A percentile compares a stretch with the other conserved stretches of the same genome.
These are phyloP conservation scores for Tetradesmus obliquus DNA, from an alignment of 139 green algal species.

Conservation along the genomic window DNA sequence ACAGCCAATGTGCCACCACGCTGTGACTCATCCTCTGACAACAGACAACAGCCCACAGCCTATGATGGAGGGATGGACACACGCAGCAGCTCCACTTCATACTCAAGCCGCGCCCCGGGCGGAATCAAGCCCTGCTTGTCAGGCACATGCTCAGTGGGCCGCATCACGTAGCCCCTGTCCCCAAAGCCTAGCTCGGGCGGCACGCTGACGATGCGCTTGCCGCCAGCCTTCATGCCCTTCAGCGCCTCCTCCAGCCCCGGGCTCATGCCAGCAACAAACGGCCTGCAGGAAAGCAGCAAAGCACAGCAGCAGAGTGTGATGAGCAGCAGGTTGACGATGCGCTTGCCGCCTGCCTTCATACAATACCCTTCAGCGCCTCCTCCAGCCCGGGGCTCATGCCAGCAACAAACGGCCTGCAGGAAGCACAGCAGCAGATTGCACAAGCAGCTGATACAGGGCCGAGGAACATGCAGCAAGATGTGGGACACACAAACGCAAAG, in stretches of 20 bases:
- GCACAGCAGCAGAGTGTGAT: not conserved
- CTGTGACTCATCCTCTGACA: no score
- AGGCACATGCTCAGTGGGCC: constrained; percentile 78
- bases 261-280: not conserved
- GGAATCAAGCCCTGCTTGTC: constrained; percentile 84
- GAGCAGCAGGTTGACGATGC: not conserved
- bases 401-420: not conserved
- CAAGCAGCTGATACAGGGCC: no score
- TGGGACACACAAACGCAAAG: no score
- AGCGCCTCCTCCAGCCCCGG: constrained; percentile 77
- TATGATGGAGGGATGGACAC: constrained; percentile 86
- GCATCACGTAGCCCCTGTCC: constrained; percentile 68
- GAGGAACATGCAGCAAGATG: not conserved
- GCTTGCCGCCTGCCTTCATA: no score
- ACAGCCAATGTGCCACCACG: no score
- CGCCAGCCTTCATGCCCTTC: constrained; percentile 80
- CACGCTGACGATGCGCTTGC: constrained; percentile 74
- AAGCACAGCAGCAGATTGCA: not conserved
- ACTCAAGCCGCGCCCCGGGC: constrained; percentile 71
- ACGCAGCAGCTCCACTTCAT: constrained; percentile 80
- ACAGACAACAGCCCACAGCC: not conserved
- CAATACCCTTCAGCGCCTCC: no score
- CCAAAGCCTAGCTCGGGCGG: constrained; percentile 84
- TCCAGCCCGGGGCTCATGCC: no score
- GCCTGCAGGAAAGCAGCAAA: not conserved